Base-by-base conservation (phyloP, 2,329 filamentous ascomycete species). In the Fusarium sp. region DNA sequence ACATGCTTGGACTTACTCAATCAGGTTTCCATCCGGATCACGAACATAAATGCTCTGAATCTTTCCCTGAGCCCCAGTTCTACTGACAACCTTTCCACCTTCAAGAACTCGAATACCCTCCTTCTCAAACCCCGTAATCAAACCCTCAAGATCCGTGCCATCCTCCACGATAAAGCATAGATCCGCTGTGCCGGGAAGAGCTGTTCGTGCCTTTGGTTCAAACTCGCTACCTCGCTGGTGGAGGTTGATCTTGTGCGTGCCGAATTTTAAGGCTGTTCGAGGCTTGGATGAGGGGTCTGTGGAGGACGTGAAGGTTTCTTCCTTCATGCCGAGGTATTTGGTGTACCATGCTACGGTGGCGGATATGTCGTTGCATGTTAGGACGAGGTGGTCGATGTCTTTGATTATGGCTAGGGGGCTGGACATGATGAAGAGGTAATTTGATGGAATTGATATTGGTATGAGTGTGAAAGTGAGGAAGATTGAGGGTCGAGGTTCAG, bases 1-100 rank as follows among this genome's bases (percentile, higher is more conserved):
- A 17, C 22, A 18, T 7, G 28, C 10, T 0, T 9, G 5, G 2
- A 80, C 86, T 75, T 72, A 90, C 88, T 90, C 88, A 40, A 90
- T 83, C 67, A 90, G 69, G 74, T 90, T 90, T 7, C 84, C 86
- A 77, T 90, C 88, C 3, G 87, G 87, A 76, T 90, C 88, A 38
- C 87, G 79, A 51, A 88, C 82, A 76, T 90, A 90, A 4, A 90
- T 80, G 74, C 88, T 90, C 53, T 82, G 78, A 44, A 91, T 77
- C 58, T 78, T 82, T 0, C 87, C 87, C 54, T 79, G 78, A 0
- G 88, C 87, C 3, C 88, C 88, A 0, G 85, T 89, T 45, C 88
- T 79, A 14, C 80, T 74, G 6, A 90, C 87, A 13, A 88, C 79
- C 45, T 82, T 73, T 0, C 80, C 82, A 2, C 84, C 85, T 61